phyloP scores from a whole-genome alignment of 1,139 yeast species.

The Diutina rugosa region DNA sequence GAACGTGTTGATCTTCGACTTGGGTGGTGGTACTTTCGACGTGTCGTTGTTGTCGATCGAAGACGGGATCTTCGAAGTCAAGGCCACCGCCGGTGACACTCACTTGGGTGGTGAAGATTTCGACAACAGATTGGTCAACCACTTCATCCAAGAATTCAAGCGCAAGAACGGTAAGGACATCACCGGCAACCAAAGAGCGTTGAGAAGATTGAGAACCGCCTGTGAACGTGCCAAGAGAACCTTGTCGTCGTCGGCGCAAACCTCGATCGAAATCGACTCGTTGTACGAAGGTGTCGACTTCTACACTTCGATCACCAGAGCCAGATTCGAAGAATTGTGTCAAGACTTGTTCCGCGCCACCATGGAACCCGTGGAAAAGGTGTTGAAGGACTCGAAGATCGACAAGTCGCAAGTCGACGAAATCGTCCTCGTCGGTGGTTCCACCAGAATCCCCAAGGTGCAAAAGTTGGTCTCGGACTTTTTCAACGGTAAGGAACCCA shows the following conservation, averaged over 20 bases:
- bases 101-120: slow-evolving; percentile 90
- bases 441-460: slow-evolving; percentile 96
- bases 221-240: slow-evolving; percentile 92
- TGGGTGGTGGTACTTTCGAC: slow-evolving; percentile 99
- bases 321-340: slow-evolving; percentile 90
- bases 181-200: slow-evolving; percentile 75
- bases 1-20: slow-evolving; percentile 83
- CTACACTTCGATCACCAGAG: slow-evolving; percentile 75
- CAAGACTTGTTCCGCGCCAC: slow-evolving; percentile 80
- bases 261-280: slow-evolving; percentile 78
- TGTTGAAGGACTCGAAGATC: slow-evolving; percentile 77
- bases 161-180: slow-evolving; percentile 92
- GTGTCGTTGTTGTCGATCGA: slow-evolving; percentile 85
- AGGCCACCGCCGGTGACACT: slow-evolving; percentile 97
- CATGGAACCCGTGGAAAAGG: slow-evolving; percentile 87
- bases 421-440: slow-evolving; percentile 87
- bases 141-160: slow-evolving; percentile 74
- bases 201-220: slow-evolving; percentile 83
- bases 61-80: slow-evolving; percentile 93
- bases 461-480: slow-evolving; percentile 78
- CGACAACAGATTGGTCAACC: slow-evolving; percentile 80
- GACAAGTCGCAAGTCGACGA: slow-evolving; percentile 72
- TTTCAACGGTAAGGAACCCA: slow-evolving; percentile 88
- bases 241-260: slow-evolving; percentile 75
- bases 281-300: slow-evolving; percentile 72